Base-by-base conservation (phyloP, 192 early-diverging fungal genomes). In the Obelidium mucronatum region DNA sequence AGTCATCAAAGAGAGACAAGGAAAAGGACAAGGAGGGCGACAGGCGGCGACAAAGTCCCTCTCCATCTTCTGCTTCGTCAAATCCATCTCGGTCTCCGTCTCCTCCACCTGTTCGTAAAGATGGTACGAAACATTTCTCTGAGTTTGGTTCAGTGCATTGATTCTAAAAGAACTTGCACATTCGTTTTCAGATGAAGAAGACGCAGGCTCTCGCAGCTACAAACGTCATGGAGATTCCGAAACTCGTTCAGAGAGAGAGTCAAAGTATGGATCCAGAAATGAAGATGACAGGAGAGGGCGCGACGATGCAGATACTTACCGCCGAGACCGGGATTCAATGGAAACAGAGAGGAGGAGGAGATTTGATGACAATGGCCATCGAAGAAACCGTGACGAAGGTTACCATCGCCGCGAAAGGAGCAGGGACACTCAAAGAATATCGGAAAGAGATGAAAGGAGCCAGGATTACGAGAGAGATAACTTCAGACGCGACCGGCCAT, bases 1-100 rank as follows among this genome's bases (percentile, higher is more conserved):
- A 55, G 36, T 79, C 8, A 83, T 66, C 54, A 76, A 53, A 74
- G 68, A 55, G 77, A 74, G 40, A 17, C 19, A 15, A 6, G 44
- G 19, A 48, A 19, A 6, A 76, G 2, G 63, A 73, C 44, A 73
- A 52, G 42, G 58, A 73, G 30, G 55, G 37, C 13, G 75, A 58
- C 19, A 37, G 39, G 35, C 8, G 63, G 19, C 63, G 63, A 22
- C 31, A 36, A 19, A 37, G 35, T 40, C 35, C 63, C 31, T 36
- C 31, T 1, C 26, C 26, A 34, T 36, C 31, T 24, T 37, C 63
- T 36, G 31, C 63, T 11, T 13, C 63, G 15, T 65, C 63, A 24
- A 17, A 40, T 34, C 39, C 63, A 36, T 40, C 35, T 11, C 63
- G 63, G 6, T 40, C 34, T 40, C 28, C 2, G 39, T 65, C 63